phyloP scores from a whole-genome alignment of 495 filamentous ascomycete genomes.

The Lepraria neglecta region DNA sequence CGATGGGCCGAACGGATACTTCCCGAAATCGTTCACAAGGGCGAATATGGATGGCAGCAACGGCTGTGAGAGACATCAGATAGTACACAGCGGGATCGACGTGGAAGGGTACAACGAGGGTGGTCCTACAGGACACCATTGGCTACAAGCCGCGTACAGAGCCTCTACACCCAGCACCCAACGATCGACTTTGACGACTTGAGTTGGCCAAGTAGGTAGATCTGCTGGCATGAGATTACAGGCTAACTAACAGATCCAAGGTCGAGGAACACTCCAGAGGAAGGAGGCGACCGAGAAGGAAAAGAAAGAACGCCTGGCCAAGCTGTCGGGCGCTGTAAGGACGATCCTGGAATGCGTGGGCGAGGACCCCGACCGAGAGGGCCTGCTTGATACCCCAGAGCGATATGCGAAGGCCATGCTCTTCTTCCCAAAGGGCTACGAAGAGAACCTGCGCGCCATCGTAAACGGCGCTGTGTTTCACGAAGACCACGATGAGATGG shows the following conservation, averaged over 20 bases:
- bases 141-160: slow-evolving; percentile 45
- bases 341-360: slow-evolving; percentile 92
- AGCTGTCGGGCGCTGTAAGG: slow-evolving; percentile 73
- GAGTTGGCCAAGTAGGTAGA: slow-evolving; percentile 59
- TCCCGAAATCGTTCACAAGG: no score
- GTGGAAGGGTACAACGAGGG: background rate
- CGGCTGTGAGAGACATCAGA: background rate
- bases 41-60: no score
- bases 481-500: slow-evolving; percentile 90
- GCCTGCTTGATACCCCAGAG: slow-evolving; percentile 75
- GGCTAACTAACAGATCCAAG: slow-evolving; percentile 34
- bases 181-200: slow-evolving; percentile 63
- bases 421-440: slow-evolving; percentile 94
- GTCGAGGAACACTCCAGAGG: slow-evolving; percentile 68
- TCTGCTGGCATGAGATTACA: slow-evolving; percentile 2
- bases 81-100: background rate
- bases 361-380: slow-evolving; percentile 87
- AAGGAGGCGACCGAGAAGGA: slow-evolving; percentile 72
- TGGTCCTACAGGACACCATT: slow-evolving; percentile 28
- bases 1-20: no score
- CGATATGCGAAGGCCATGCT: slow-evolving; percentile 94
- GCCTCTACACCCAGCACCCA: slow-evolving; percentile 55
- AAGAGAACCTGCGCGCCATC: slow-evolving; percentile 85
- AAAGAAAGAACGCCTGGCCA: slow-evolving; percentile 59
- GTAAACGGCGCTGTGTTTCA: slow-evolving; percentile 93